Base-by-base conservation (phyloP, 352 stramenopile species). In the Phytophthora europaea region DNA sequence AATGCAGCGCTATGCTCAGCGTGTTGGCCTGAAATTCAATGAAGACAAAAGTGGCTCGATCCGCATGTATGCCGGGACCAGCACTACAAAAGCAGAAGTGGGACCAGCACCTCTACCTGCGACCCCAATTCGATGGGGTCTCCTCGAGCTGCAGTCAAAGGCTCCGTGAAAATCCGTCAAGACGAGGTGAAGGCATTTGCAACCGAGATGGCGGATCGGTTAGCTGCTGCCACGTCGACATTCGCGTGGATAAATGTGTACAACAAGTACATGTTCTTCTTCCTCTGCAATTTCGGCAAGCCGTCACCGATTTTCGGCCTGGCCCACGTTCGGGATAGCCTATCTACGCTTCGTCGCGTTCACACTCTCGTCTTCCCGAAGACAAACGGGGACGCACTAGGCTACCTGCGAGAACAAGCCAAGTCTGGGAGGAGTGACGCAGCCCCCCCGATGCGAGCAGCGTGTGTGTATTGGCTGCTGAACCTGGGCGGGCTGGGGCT, bases 221-320 rank as follows among this genome's bases (percentile, higher is more conserved):
- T 88, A 12, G 33, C 40, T 26, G 72, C 70, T 48, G 72, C 79
- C 1, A 47, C 53, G 2, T 80, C 81, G 1, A 75, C 78, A 2
- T 77, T 88, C 23, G 56, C 70, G 13, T 85, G 76, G 71, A 70
- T 85, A 43, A 85, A 83, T 36, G 74, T 87, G 61, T 89, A 87
- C 79, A 89, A 89, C 68, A 87, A 87, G 67, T 89, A 87, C 75
- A 84, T 89, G 79, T 52, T 68, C 22, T 85, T 87, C 59, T 87
- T 89, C 64, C 59, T 87, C 13, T 79, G 79, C 34, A 87, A 82
- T 68, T 81, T 89, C 61, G 77, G 81, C 28, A 79, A 75, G 7
- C 59, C 71, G 20, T 78, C 71, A 13, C 69, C 74, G 18, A 75
- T 81, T 54, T 82, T 84, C 53, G 73, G 74, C 3, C 36, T 84